A percentile compares a stretch with the other conserved stretches of the same genome.
Conservation (phyloP, 2,329 filamentous ascomycete genomes). For the Pseudocercospora fijiensis region DNA sequence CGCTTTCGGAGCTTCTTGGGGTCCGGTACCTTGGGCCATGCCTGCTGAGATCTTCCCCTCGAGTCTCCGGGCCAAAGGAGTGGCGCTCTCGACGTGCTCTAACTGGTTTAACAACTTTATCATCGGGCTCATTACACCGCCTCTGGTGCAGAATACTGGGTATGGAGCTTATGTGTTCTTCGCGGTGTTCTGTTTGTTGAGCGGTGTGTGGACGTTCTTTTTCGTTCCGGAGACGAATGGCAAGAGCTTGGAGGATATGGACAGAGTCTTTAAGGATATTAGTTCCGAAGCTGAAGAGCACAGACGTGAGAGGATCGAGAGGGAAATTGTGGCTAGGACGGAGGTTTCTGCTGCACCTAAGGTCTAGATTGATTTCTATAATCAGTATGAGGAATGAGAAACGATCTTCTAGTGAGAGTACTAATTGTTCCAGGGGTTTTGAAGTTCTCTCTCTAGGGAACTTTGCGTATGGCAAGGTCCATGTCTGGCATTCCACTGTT, state of each 20-base stretch:
- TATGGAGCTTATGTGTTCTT: conserved; percentile 64
- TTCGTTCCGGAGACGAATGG: conserved; percentile 61
- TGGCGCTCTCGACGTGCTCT: conserved; percentile 44
- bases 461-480: no score
- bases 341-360: neutral
- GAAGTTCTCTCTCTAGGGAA: no score
- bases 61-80: conserved; percentile 62
- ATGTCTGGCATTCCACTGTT: no score
- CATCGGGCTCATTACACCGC: conserved; percentile 49
- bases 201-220: conserved; percentile 53
- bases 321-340: conserved; percentile 24
- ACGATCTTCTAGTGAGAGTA: neutral
- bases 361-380: neutral
- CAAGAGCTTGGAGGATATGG: conserved; percentile 34
- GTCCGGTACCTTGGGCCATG: conserved; percentile 36
- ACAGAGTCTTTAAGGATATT: conserved; percentile 32
- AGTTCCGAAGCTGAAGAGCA: conserved; percentile 29
- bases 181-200: conserved; percentile 53
- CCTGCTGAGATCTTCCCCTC: conserved; percentile 64
- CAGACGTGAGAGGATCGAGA: conserved; percentile 31
- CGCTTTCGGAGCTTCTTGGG: conserved; percentile 58
- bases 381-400: neutral
- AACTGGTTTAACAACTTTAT: conserved; percentile 63
- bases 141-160: conserved; percentile 49
- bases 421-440: no score